A percentile compares a stretch with the other conserved stretches of the same genome.
Evolutionary conservation across 139 green algal species (phyloP).

Genomic region (Haematococcus lacustris): DNA sequence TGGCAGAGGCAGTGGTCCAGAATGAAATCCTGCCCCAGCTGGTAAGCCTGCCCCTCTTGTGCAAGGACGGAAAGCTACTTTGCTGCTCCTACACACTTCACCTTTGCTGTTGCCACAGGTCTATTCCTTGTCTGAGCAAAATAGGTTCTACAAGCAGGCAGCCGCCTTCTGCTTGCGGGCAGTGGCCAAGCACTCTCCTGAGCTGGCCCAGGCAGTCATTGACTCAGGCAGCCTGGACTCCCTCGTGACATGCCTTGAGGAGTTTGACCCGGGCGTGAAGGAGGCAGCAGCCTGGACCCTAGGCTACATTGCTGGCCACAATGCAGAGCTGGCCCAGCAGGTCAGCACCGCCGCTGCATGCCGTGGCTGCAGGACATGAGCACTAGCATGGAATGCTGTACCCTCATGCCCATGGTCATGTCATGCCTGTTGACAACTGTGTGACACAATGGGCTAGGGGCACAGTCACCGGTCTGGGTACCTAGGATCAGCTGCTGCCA

Average conservation of each 20-base stretch:
- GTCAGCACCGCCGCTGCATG: constrained; percentile 6
- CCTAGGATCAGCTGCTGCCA: too few relatives aligned
- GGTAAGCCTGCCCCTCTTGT: too few relatives aligned
- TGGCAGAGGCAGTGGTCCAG: constrained; percentile 78
- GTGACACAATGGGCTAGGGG: neutral
- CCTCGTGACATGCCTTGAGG: constrained; percentile 79
- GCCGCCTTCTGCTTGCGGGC: constrained; percentile 76
- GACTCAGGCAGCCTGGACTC: constrained; percentile 67
- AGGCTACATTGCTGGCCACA: constrained; percentile 81
- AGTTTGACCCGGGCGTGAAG: constrained; percentile 84
- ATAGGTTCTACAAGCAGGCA: constrained; percentile 80
- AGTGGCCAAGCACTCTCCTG: constrained; percentile 75
- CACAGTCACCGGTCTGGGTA: neutral
- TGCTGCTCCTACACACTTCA: neutral
- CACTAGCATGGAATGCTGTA: neutral
- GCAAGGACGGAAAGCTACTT: neutral
- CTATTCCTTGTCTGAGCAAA: constrained; percentile 73
- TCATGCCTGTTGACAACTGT: neutral
- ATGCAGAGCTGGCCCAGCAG: constrained; percentile 70
- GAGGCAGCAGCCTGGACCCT: constrained; percentile 76
- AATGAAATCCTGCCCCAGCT: constrained; percentile 83
- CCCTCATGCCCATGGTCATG: neutral
- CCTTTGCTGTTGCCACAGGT: constrained; percentile 34
- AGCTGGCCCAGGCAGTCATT: constrained; percentile 76
- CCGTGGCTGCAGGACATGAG: neutral